Conservation (phyloP, 1,284 basidiomycete species). For the Moesziomyces sp. region DNA sequence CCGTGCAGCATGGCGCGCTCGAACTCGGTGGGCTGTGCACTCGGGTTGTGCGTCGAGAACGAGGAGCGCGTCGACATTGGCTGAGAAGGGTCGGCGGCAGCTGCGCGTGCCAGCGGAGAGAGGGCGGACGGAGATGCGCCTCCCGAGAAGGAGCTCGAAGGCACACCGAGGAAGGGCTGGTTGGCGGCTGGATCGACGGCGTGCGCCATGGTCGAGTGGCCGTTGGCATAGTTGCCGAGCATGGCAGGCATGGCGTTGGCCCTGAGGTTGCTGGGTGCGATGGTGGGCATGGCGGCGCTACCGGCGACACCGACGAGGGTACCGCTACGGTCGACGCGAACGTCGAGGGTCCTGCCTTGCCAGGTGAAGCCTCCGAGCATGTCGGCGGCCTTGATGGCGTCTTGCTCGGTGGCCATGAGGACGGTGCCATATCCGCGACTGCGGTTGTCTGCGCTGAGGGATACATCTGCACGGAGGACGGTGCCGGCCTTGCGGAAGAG, state of each 20-base stretch:
- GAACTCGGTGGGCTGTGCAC: slow-evolving; percentile 16
- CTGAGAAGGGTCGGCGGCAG: slow-evolving; percentile 11
- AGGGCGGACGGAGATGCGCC: slow-evolving; percentile 18
- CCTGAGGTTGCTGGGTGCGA: slow-evolving; percentile 7
- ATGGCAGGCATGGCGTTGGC: not conserved
- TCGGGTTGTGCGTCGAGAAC: slow-evolving; percentile 17
- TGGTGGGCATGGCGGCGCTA: slow-evolving; percentile 30
- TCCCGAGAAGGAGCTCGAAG: slow-evolving; percentile 18
- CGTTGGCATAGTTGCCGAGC: slow-evolving; percentile 9
- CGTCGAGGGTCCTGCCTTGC: slow-evolving; percentile 65
- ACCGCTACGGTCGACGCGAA: slow-evolving; percentile 58
- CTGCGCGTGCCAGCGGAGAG: slow-evolving; percentile 9
- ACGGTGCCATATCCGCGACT: slow-evolving; percentile 62
- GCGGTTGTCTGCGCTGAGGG: slow-evolving; percentile 65
- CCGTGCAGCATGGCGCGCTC: slow-evolving; percentile 36
- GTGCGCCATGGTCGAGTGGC: not conserved
- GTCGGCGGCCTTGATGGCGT: slow-evolving; percentile 68
- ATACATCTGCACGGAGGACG: slow-evolving; percentile 68
- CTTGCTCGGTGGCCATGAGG: slow-evolving; percentile 65
- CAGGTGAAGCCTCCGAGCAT: slow-evolving; percentile 68
- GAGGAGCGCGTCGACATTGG: slow-evolving; percentile 15
- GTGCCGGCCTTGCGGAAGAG: slow-evolving; percentile 69
- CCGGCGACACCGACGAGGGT: slow-evolving; percentile 46
- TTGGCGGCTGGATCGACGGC: slow-evolving; percentile 6
- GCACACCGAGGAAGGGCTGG: slow-evolving; percentile 28